Evolutionary conservation across 148 eudicot genomes (phyloP).

Genomic region (Euryodendron excelsum): DNA sequence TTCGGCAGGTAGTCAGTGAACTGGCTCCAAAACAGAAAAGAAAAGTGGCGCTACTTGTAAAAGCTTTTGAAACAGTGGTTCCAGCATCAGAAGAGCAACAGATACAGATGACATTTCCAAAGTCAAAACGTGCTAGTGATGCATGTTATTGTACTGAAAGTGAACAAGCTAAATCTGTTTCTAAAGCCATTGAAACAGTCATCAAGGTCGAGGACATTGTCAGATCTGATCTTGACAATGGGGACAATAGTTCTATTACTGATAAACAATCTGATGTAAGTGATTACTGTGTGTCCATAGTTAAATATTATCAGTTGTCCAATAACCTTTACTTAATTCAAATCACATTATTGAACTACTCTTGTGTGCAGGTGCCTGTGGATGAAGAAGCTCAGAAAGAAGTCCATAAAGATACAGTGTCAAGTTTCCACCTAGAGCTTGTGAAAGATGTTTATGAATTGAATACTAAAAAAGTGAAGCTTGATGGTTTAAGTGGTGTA

Average conservation of each 20-base stretch:
- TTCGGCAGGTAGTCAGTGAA: slow-evolving; percentile 61
- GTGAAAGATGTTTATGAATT: background rate
- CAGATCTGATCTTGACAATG: too few relatives aligned
- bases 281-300: background rate
- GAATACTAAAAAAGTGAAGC: too few relatives aligned
- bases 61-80: slow-evolving; percentile 78
- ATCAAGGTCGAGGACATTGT: too few relatives aligned
- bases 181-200: too few relatives aligned
- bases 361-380: slow-evolving; percentile 1
- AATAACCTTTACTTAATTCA: background rate
- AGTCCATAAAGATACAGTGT: background rate
- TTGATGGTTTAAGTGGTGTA: background rate
- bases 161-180: too few relatives aligned
- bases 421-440: background rate
- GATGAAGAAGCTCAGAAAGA: slow-evolving; percentile 10
- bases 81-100: slow-evolving; percentile 41
- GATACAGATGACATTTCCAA: slow-evolving; percentile 18
- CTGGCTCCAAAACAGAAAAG: slow-evolving; percentile 77
- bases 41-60: slow-evolving; percentile 71
- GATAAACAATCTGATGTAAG: slow-evolving; percentile 14
- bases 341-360: background rate
- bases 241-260: background rate
- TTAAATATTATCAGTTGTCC: background rate
- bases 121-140: slow-evolving; percentile 5
- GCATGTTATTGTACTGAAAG: too few relatives aligned